phyloP scores from a whole-genome alignment of 257 asterid species.

The Anisodus acutangulus region DNA sequence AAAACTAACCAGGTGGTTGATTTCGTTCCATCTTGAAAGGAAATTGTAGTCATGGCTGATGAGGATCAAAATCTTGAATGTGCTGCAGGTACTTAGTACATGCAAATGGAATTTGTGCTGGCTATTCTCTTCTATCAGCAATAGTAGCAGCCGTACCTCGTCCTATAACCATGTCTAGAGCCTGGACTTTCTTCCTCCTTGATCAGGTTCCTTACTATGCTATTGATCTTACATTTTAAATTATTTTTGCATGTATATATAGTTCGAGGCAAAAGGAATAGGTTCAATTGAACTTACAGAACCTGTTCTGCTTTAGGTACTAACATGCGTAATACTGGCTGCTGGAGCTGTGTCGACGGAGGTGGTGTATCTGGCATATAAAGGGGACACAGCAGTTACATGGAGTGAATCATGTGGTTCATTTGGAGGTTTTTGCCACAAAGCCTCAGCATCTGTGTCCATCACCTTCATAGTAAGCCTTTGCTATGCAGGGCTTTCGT shows the following conservation, averaged over 20 bases:
- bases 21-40: background rate
- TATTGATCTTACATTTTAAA: background rate
- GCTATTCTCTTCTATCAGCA: slow-evolving; percentile 86
- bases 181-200: slow-evolving; percentile 85
- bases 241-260: background rate
- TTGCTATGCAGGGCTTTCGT: slow-evolving; percentile 69
- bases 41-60: background rate
- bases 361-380: slow-evolving; percentile 80
- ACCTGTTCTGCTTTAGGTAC: slow-evolving; percentile 41
- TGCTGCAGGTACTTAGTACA: slow-evolving; percentile 69
- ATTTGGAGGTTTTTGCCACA: slow-evolving; percentile 69
- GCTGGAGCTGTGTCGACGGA: slow-evolving; percentile 75
- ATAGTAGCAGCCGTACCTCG: slow-evolving; percentile 71
- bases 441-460: slow-evolving; percentile 68
- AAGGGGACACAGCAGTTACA: slow-evolving; percentile 63
- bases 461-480: slow-evolving; percentile 67
- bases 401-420: slow-evolving; percentile 81
- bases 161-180: slow-evolving; percentile 69
- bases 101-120: slow-evolving; percentile 94
- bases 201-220: slow-evolving; percentile 60
- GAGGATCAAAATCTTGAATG: background rate
- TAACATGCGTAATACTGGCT: slow-evolving; percentile 71
- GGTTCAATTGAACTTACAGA: background rate
- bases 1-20: background rate
- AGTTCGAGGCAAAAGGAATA: background rate